Evolutionary conservation across 495 filamentous ascomycete genomes (phyloP), one percentile per base, ranked within the genome.

Genomic region (Massariosphaeria phaeospora): DNA sequence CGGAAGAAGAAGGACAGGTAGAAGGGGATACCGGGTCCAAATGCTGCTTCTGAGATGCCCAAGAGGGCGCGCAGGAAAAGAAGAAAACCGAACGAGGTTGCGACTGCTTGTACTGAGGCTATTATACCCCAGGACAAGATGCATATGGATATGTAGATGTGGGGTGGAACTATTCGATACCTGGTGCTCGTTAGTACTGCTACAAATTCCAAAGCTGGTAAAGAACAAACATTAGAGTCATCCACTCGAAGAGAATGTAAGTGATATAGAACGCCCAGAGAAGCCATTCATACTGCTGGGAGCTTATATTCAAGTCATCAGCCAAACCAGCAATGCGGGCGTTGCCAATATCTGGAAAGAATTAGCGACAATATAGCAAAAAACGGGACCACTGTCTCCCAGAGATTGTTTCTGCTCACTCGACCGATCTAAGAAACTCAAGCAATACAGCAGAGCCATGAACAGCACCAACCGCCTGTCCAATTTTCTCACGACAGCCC

Each of bases 1-100:
- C 83, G 79, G 64, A 94, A 96, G 74, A 95, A 95, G 72, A 91
- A 93, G 0, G 83, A 87, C 0, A 95, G 73, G 2, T 91, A 73
- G 55, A 84, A 91, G 0, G 87, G 86, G 4, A 89, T 73, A 2
- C 82, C 82, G 48, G 59, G 68, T 27, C 57, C 55, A 35, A 63
- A 93, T 0, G 57, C 63, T 0, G 63, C 63, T 48, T 66, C 63
- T 18, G 47, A 46, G 17, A 62, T 25, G 1, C 63, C 63, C 5
- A 66, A 51, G 18, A 66, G 52, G 15, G 49, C 52, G 11, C 63
- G 48, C 6, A 62, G 52, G 18, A 48, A 23, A 3, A 66, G 35
- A 3, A 66, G 31, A 27, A 31, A 86, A 79, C 83, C 42, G 34
- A 59, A 59, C 13, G 57, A 66, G 4, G 54, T 62, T 1, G 49